Evolutionary conservation across 257 asterid species (phyloP).

Genomic region (Craterostigma plantagineum): DNA sequence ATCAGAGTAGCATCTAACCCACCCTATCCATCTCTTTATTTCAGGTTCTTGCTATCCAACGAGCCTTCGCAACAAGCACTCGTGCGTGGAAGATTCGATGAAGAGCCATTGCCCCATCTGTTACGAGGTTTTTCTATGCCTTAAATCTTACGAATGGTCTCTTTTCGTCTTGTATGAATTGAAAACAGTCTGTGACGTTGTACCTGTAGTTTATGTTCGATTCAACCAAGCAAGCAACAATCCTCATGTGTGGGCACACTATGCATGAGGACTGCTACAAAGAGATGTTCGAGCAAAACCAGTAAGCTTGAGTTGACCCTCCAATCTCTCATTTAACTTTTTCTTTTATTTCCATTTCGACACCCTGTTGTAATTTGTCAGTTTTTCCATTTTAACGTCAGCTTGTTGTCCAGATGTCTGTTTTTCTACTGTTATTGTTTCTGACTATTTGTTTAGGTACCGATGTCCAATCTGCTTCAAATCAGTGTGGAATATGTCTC

Average conservation of each 20-base stretch:
- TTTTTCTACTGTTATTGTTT: no score
- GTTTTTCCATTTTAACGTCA: no score
- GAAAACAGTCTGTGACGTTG: conserved; percentile 6
- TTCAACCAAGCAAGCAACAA: conserved; percentile 51
- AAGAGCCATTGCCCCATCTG: conserved; percentile 88
- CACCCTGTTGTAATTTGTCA: no score
- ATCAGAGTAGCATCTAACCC: not conserved
- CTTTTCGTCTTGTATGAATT: conserved; percentile 4
- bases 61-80: conserved; percentile 50
- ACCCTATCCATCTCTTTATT: conserved; percentile 6
- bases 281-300: conserved; percentile 50
- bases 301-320: conserved; percentile 34
- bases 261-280: conserved; percentile 55
- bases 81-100: conserved; percentile 79
- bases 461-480: conserved; percentile 91
- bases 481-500: conserved; percentile 46
- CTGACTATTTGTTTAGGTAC: conserved; percentile 30
- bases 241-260: conserved; percentile 83
- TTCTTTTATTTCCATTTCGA: not conserved
- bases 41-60: conserved; percentile 80
- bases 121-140: conserved; percentile 50
- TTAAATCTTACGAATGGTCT: conserved; percentile 1
- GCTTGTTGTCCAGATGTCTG: not conserved
- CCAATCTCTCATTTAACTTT: not conserved
- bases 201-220: conserved; percentile 71